phyloP scores from a whole-genome alignment of 805 yeast genomes.

The Kodamaea jinghongensis region DNA sequence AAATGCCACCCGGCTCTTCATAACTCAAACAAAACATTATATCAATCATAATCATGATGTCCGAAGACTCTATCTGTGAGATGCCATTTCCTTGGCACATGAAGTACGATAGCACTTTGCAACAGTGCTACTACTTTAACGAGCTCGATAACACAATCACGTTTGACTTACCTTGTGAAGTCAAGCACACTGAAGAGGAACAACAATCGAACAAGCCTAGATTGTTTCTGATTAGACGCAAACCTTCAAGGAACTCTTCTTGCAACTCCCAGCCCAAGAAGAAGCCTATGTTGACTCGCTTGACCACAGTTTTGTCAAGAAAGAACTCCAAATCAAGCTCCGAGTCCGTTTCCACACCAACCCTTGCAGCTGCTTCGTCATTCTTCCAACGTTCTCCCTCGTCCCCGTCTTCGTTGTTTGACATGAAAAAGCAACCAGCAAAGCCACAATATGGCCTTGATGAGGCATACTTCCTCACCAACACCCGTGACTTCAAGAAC shows the following conservation, averaged over 20 bases:
- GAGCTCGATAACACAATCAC: constrained; percentile 10
- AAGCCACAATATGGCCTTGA: constrained; percentile 14
- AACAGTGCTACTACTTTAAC: constrained; percentile 15
- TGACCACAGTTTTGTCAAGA: constrained; percentile 1
- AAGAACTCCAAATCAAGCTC: not conserved
- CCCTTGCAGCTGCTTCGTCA: not conserved
- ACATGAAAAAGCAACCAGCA: not conserved
- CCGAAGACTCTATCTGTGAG: too few species aligned
- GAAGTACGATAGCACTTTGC: constrained; percentile 14
- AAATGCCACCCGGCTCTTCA: too few species aligned
- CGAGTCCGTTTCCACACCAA: not conserved
- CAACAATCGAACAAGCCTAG: not conserved
- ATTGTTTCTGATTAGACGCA: constrained; percentile 5
- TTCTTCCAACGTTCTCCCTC: constrained; percentile 1
- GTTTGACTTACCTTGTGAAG: constrained; percentile 17
- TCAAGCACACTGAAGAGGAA: constrained; percentile 4
- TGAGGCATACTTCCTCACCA: constrained; percentile 28
- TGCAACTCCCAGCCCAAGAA: not conserved
- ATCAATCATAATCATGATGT: too few species aligned
- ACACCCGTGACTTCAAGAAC: constrained; percentile 13
- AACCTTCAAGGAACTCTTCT: not conserved
- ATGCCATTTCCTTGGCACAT: constrained; percentile 8
- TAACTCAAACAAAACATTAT: too few species aligned
- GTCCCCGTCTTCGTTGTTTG: constrained; percentile 1
- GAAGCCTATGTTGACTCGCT: constrained; percentile 5